Base-by-base conservation (phyloP, 495 filamentous ascomycete genomes). In the Aspergillus baeticus region DNA sequence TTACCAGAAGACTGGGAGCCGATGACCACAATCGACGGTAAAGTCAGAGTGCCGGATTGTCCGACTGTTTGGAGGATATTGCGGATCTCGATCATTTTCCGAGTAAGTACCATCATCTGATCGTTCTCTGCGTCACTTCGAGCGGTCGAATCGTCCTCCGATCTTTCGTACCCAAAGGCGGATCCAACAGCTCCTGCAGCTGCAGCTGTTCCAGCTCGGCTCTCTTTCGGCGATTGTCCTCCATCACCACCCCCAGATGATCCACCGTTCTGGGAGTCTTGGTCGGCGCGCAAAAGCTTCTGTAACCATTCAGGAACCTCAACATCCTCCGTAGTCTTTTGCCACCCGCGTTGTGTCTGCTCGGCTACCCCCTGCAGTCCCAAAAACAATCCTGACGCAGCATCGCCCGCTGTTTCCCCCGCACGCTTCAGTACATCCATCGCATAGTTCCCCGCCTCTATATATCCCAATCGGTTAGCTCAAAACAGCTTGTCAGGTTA, bases 31-130 rank as follows among this genome's bases (percentile, higher is more conserved):
- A 99, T 99, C 2, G 94, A 96, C 0, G 94, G 94, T 36, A 98
- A 73, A 5, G 87, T 92, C 36, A 99, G 77, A 11, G 88, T 82
- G 57, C 85, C 88, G 6, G 92, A 92, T 74, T 99, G 92, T 38
- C 94, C 94, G 43, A 99, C 88, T 17, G 86, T 84, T 64, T 93
- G 87, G 6, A 99, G 77, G 37, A 99, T 91, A 59, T 87, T 91
- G 58, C 95, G 78, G 49, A 99, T 98, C 69, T 99, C 93, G 65
- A 99, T 99, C 94, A 99, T 99, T 72, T 96, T 96, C 74, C 92
- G 92, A 0, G 94, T 99, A 69, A 99, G 77, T 60, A 96, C 77
- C 94, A 99, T 99, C 93, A 99, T 99, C 70, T 99, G 94, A 64
- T 99, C 94, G 65, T 99, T 93, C 63, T 87, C 84, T 5, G 92